Evolutionary conservation across 495 filamentous ascomycete species (phyloP).

Genomic region (Alectoria sarmentosa): DNA sequence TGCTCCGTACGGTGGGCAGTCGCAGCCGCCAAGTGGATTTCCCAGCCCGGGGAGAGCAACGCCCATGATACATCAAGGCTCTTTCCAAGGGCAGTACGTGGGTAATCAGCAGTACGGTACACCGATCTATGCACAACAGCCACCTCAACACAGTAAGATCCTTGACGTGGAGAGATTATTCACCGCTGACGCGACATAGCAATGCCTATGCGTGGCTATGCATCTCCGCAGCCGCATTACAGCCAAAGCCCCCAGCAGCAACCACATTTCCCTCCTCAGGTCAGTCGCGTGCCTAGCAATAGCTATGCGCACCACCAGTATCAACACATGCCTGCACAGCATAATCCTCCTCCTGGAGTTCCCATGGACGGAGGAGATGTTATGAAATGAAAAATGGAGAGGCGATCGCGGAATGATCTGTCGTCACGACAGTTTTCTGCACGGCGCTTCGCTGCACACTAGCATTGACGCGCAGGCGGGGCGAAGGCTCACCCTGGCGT

Average conservation of each 20-base stretch:
- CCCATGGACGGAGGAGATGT: conserved; percentile 46
- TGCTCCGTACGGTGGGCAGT: conserved; percentile 56
- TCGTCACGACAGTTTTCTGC: conserved; percentile 13
- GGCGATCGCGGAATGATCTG: conserved; percentile 12
- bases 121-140: conserved; percentile 58
- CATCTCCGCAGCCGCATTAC: conserved; percentile 53
- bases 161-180: conserved; percentile 14
- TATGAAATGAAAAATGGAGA: conserved; percentile 43
- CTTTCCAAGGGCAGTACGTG: conserved; percentile 71
- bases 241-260: conserved; percentile 58
- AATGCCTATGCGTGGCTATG: conserved; percentile 53
- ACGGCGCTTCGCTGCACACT: conserved; percentile 14
- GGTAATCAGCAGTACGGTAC: conserved; percentile 60
- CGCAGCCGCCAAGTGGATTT: conserved; percentile 67
- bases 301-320: conserved; percentile 50
- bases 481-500: conserved; percentile 7
- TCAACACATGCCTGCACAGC: conserved; percentile 38
- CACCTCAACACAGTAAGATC: conserved; percentile 58
- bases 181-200: conserved; percentile 39
- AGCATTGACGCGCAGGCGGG: background rate
- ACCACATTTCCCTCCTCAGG: conserved; percentile 56
- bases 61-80: conserved; percentile 75
- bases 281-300: conserved; percentile 52
- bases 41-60: conserved; percentile 73
- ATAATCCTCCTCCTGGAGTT: conserved; percentile 37